A percentile compares a stretch with the other conserved stretches of the same genome.
Conservation (phyloP, 1,284 basidiomycete species). For the Cryptococcus sp. region DNA sequence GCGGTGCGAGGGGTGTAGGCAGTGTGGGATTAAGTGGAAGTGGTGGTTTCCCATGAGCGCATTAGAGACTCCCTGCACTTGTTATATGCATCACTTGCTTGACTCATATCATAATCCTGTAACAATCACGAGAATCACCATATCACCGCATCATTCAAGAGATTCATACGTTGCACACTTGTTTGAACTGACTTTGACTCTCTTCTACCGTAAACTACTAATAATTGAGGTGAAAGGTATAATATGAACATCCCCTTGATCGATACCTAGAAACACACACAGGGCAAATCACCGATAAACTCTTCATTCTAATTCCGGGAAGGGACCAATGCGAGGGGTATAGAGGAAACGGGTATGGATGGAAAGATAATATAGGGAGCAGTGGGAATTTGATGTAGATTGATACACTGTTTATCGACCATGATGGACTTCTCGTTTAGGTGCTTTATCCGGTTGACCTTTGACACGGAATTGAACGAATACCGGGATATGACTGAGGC, state of each 20-base stretch:
- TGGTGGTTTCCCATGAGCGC: slow-evolving; percentile 7
- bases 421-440: background rate
- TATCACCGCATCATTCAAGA: no score
- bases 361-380: background rate
- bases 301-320: background rate
- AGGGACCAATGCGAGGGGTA: background rate
- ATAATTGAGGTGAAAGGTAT: no score
- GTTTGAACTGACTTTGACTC: no score
- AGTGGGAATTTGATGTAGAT: background rate
- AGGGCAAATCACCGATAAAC: background rate
- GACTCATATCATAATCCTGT: no score
- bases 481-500: slow-evolving; percentile 46
- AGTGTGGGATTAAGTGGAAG: slow-evolving; percentile 39
- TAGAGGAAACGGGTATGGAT: background rate
- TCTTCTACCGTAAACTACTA: no score
- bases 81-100: no score
- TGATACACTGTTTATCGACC: background rate
- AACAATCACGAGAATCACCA: no score
- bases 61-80: no score
- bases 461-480: slow-evolving; percentile 48
- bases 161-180: no score
- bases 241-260: background rate
- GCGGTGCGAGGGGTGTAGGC: slow-evolving; percentile 17
- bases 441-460: slow-evolving; percentile 35
- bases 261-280: background rate